Conservation (phyloP, 1,284 basidiomycete species). For the Ceratobasidium sp. region DNA sequence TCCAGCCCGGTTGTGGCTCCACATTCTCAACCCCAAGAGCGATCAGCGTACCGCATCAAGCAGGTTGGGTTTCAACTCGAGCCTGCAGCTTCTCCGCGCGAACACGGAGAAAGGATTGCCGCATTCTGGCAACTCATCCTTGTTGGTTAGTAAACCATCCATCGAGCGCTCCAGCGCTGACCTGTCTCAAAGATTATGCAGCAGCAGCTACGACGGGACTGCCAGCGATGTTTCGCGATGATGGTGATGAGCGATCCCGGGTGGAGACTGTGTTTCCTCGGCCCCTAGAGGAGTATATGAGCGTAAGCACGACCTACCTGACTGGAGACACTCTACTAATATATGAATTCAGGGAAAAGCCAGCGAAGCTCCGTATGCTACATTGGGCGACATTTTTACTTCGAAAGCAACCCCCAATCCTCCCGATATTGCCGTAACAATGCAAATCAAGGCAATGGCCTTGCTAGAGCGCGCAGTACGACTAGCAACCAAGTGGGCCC, state of each 20-base stretch:
- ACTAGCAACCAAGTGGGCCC: constrained; percentile 20
- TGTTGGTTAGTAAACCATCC: constrained; percentile 13
- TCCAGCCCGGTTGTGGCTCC: neutral
- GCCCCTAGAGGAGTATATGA: constrained; percentile 26
- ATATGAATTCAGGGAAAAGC: constrained; percentile 1
- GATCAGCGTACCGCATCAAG: constrained; percentile 2
- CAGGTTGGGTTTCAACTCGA: constrained; percentile 19
- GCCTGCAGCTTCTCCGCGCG: constrained; percentile 17
- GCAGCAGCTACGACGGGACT: constrained; percentile 28
- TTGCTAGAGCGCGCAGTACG: constrained; percentile 33
- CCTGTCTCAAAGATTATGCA: constrained; percentile 5
- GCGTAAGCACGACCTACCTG: neutral
- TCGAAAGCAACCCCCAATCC: constrained; percentile 1
- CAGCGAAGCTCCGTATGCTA: constrained; percentile 8
- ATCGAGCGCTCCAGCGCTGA: neutral
- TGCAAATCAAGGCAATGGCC: constrained; percentile 27
- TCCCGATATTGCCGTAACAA: constrained; percentile 11
- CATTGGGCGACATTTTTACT: constrained; percentile 16
- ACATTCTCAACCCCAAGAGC: neutral
- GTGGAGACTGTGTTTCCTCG: constrained; percentile 35
- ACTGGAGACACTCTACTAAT: neutral
- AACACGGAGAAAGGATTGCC: constrained; percentile 37
- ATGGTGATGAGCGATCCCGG: constrained; percentile 32
- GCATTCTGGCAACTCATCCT: constrained; percentile 36
- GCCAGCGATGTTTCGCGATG: constrained; percentile 33